These are phyloP conservation scores for Cladosporium sphaerospermum DNA, from an alignment of 2,329 filamentous ascomycete species.

Conservation along the genomic window DNA sequence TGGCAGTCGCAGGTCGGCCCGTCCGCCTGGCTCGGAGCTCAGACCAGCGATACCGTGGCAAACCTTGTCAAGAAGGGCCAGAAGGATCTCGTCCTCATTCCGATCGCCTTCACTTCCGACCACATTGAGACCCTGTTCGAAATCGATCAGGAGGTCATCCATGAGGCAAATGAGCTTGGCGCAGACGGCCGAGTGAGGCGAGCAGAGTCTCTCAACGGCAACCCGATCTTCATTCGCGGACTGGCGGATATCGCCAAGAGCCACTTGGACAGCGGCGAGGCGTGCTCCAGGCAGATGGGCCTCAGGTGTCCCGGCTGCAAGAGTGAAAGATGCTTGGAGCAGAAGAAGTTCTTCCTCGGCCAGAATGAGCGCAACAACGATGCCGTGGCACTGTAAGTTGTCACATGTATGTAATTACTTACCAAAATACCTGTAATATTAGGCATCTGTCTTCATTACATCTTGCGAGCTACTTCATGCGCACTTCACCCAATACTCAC, in stretches of 20 bases:
- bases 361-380: constrained; percentile 16
- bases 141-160: constrained; percentile 89
- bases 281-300: constrained; percentile 80
- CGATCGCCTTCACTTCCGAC: constrained; percentile 97
- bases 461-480: too few species aligned
- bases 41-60: constrained; percentile 82
- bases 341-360: constrained; percentile 57
- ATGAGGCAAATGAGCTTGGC: constrained; percentile 70
- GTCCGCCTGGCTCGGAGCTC: constrained; percentile 88
- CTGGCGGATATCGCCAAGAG: constrained; percentile 78
- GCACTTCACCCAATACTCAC: too few species aligned
- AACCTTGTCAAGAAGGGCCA: constrained; percentile 86
- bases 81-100: constrained; percentile 83
- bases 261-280: constrained; percentile 65
- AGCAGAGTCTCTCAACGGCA: constrained; percentile 87
- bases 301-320: constrained; percentile 89
- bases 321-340: constrained; percentile 78
- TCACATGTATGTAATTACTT: neutral
- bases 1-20: constrained; percentile 99
- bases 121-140: constrained; percentile 97
- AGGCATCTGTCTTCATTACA: neutral
- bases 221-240: constrained; percentile 80
- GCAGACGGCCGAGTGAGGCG: constrained; percentile 65
- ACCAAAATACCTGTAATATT: neutral
- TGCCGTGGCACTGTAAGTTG: constrained; percentile 6